A percentile compares a stretch with the other conserved stretches of the same genome.
These are phyloP conservation scores for Aspergillus alliaceus DNA, from an alignment of 2,329 filamentous ascomycete genomes.

Conservation along the genomic window DNA sequence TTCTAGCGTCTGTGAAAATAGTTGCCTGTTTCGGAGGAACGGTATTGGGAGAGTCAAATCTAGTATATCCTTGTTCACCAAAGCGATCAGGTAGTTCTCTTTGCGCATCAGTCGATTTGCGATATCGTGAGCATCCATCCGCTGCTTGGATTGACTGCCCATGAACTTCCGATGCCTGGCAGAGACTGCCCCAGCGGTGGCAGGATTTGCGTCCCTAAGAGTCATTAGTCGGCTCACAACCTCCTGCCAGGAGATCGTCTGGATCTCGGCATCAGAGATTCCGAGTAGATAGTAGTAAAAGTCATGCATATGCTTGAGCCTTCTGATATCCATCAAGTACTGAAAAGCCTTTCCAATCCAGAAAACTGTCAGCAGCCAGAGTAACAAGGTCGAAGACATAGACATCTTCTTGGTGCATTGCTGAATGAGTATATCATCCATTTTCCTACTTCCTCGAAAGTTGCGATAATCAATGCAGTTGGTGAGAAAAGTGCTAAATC, in stretches of 20 bases:
- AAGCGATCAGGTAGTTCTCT: constrained; percentile 93
- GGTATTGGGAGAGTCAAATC: constrained; percentile 84
- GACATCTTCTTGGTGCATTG: constrained; percentile 77
- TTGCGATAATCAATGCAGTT: constrained; percentile 82
- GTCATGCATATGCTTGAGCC: constrained; percentile 74
- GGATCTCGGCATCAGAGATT: constrained; percentile 83
- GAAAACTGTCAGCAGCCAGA: constrained; percentile 84
- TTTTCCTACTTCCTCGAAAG: constrained; percentile 64
- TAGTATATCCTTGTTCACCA: constrained; percentile 95
- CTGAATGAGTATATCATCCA: constrained; percentile 63
- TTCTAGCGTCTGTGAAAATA: constrained; percentile 86
- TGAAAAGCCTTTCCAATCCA: constrained; percentile 79
- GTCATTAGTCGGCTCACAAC: constrained; percentile 83
- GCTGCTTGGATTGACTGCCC: constrained; percentile 85
- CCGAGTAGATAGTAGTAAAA: constrained; percentile 82
- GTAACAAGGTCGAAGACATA: constrained; percentile 69
- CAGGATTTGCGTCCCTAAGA: constrained; percentile 80
- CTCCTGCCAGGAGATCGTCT: constrained; percentile 92
- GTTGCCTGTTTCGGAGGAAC: constrained; percentile 72
- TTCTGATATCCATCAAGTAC: constrained; percentile 70
- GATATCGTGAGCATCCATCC: constrained; percentile 94
- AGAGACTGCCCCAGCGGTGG: constrained; percentile 67
- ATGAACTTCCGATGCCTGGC: constrained; percentile 62
- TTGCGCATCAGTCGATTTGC: constrained; percentile 94
- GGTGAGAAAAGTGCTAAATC: constrained; percentile 77